Conservation (phyloP, 441 rosid genomes). For the Erysimum cheiri region DNA sequence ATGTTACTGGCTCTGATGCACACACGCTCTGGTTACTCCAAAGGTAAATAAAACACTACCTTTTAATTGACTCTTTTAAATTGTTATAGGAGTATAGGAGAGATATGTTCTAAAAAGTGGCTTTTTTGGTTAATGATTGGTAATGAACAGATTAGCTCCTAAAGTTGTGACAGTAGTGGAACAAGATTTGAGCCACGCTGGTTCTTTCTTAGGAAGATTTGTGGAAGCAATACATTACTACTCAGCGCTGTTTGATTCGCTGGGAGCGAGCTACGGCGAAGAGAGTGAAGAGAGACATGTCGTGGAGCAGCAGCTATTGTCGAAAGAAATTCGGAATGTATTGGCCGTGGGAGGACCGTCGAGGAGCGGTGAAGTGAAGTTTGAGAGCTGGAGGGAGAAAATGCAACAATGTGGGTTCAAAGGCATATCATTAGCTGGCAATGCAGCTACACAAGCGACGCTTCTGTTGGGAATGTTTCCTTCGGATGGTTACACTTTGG, state of each 20-base stretch:
- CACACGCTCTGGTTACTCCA: conserved; percentile 83
- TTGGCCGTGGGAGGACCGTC: conserved; percentile 86
- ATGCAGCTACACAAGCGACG: conserved; percentile 93
- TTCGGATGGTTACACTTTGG: conserved; percentile 89
- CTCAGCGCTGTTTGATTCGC: conserved; percentile 88
- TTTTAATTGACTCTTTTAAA: not conserved
- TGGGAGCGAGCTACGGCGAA: conserved; percentile 93
- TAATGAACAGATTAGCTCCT: conserved; percentile 76
- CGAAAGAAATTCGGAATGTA: conserved; percentile 86
- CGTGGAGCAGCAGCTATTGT: conserved; percentile 93
- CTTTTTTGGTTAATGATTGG: conserved; percentile 6
- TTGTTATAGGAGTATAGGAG: not conserved
- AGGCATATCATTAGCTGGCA: conserved; percentile 82
- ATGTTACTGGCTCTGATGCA: conserved; percentile 91
- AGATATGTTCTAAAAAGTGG: conserved; percentile 6
- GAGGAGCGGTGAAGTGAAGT: conserved; percentile 68
- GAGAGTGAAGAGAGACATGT: conserved; percentile 97
- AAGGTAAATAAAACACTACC: conserved; percentile 52
- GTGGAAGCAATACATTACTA: conserved; percentile 99
- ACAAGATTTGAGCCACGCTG: conserved; percentile 92
- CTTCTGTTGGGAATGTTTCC: conserved; percentile 94
- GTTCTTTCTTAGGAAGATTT: conserved; percentile 89
- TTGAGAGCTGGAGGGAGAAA: conserved; percentile 93
- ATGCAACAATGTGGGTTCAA: conserved; percentile 82
- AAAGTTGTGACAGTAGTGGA: conserved; percentile 97